phyloP scores from a whole-genome alignment of 2,329 filamentous ascomycete genomes.

The Aspergillus piperis region DNA sequence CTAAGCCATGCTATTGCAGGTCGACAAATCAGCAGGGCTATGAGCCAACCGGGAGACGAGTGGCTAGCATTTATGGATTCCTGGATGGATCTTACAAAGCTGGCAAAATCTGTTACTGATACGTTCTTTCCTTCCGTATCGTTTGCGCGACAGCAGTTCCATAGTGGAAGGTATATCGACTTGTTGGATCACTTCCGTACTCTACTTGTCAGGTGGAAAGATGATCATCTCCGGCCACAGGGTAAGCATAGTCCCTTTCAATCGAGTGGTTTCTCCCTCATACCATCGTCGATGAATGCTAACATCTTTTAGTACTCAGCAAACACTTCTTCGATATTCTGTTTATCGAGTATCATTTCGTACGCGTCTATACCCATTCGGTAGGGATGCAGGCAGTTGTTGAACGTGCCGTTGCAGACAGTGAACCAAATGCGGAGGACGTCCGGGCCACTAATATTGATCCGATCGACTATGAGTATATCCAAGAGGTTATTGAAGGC shows the following conservation, averaged over 20 bases:
- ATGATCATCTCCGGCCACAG: conserved; percentile 37
- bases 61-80: conserved; percentile 56
- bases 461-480: conserved; percentile 56
- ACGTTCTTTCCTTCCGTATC: conserved; percentile 52
- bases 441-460: conserved; percentile 49
- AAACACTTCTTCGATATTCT: conserved; percentile 51
- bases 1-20: conserved; percentile 36
- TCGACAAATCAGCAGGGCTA: conserved; percentile 33
- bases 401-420: conserved; percentile 51
- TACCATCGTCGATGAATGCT: neutral
- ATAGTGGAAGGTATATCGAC: conserved; percentile 54
- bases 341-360: conserved; percentile 55
- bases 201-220: conserved; percentile 41
- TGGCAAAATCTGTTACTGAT: conserved; percentile 55
- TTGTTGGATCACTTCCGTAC: conserved; percentile 47
- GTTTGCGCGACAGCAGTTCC: conserved; percentile 38
- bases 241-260: conserved; percentile 15
- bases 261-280: neutral
- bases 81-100: conserved; percentile 52
- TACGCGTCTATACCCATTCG: conserved; percentile 46
- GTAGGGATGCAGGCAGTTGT: conserved; percentile 60
- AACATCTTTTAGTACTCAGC: conserved; percentile 24
- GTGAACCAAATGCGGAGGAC: conserved; percentile 35
- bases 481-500: conserved; percentile 58
- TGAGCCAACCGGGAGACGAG: conserved; percentile 47